Evolutionary conservation across 1,139 yeast species (phyloP).

Genomic region (Eremothecium coryli): DNA sequence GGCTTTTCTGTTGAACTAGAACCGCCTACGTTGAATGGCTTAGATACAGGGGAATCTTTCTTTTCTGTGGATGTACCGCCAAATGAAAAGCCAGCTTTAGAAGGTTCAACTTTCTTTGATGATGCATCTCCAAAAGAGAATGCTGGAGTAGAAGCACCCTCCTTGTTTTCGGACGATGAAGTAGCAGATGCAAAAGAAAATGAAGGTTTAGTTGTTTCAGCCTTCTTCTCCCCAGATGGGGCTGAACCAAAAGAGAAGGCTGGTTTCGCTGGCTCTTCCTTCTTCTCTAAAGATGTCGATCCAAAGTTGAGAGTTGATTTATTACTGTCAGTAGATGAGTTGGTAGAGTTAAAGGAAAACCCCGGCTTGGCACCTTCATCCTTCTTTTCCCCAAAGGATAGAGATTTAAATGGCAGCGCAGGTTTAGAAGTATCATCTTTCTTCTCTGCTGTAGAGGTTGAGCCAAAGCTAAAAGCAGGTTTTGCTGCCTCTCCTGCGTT

Average conservation of each 20-base stretch:
- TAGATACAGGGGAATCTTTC: constrained; percentile 11
- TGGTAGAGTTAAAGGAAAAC: constrained; percentile 20
- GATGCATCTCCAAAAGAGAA: constrained; percentile 25
- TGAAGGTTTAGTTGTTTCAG: constrained; percentile 18
- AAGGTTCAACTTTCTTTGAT: constrained; percentile 8
- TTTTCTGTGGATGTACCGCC: constrained; percentile 21
- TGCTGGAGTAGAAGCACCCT: constrained; percentile 11
- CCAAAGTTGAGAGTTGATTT: too few species aligned
- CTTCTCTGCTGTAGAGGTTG: constrained; percentile 14
- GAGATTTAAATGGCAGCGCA: constrained; percentile 32
- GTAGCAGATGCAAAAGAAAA: constrained; percentile 25
- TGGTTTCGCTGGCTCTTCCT: constrained; percentile 11
- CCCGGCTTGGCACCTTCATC: constrained; percentile 24
- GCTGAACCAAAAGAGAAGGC: constrained; percentile 27
- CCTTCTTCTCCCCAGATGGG: constrained; percentile 20
- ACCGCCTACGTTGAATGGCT: background rate
- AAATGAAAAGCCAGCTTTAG: constrained; percentile 21
- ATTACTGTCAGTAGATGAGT: constrained; percentile 2
- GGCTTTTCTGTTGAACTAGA: too few species aligned
- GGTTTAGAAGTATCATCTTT: constrained; percentile 13
- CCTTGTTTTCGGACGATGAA: constrained; percentile 10
- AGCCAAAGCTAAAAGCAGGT: constrained; percentile 25
- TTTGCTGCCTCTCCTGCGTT: constrained; percentile 15
- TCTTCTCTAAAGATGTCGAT: constrained; percentile 27
- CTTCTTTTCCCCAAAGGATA: constrained; percentile 10